Conservation (phyloP, 2,329 filamentous ascomycete genomes). For the Diplodia scrobiculata region DNA sequence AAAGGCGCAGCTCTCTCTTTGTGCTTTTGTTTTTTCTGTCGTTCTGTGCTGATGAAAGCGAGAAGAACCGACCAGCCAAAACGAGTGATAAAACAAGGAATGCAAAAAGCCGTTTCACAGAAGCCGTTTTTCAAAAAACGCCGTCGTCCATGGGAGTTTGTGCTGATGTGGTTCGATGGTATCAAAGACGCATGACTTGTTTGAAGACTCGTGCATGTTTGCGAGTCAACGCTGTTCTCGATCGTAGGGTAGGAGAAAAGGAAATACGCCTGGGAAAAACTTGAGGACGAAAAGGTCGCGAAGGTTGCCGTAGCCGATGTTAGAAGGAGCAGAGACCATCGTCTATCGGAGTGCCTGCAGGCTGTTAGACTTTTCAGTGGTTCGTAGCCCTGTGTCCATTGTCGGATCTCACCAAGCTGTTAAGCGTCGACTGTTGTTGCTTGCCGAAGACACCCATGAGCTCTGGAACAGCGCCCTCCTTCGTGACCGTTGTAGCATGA, state of each 20-base stretch:
- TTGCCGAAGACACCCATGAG: slow-evolving; percentile 22
- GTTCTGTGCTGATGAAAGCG: background rate
- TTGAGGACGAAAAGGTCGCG: background rate
- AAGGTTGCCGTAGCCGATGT: background rate
- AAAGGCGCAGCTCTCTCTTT: background rate
- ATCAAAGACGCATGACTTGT: background rate
- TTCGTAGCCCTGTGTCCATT: background rate
- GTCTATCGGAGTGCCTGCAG: background rate
- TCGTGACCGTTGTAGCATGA: background rate
- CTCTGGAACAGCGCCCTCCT: slow-evolving; percentile 2
- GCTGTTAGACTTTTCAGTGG: background rate
- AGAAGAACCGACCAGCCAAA: background rate
- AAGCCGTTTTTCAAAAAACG: slow-evolving; percentile 13
- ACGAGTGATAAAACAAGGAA: background rate
- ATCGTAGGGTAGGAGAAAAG: background rate
- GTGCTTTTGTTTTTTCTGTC: background rate
- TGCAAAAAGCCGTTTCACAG: background rate
- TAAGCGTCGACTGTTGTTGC: background rate
- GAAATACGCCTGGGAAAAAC: background rate
- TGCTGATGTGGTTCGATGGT: background rate
- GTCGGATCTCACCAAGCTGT: background rate
- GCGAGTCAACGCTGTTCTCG: slow-evolving; percentile 9
- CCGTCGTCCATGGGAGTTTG: background rate
- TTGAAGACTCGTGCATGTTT: background rate
- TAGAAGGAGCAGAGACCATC: background rate